Conservation (phyloP, 768 basidiomycete species). For the Suillus weaverae region DNA sequence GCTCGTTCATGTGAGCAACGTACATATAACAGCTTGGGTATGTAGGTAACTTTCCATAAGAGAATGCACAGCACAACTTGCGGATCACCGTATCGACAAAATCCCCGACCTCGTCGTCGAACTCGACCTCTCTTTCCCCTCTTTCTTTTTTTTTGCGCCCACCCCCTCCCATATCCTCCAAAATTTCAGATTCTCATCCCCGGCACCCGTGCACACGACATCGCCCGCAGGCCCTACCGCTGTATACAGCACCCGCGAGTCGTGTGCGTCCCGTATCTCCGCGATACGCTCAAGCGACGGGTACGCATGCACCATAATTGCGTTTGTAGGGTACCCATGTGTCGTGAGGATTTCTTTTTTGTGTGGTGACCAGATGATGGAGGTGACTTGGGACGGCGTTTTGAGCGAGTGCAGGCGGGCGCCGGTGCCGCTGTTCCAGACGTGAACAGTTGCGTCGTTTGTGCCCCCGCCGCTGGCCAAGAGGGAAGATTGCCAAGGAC, state of each 20-base stretch:
- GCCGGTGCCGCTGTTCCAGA: conserved; percentile 92
- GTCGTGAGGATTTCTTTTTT: conserved; percentile 89
- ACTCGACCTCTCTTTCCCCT: conserved; percentile 33
- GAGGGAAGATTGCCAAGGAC: conserved; percentile 91
- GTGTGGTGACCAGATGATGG: conserved; percentile 83
- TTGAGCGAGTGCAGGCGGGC: conserved; percentile 85
- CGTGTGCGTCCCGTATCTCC: conserved; percentile 91
- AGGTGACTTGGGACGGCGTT: conserved; percentile 91
- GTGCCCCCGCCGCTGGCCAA: conserved; percentile 95
- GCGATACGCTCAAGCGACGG: conserved; percentile 64
- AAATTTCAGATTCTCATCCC: conserved; percentile 96
- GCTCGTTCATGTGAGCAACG: background rate
- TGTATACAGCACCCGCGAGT: conserved; percentile 85
- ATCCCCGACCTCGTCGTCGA: conserved; percentile 32
- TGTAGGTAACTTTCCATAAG: background rate
- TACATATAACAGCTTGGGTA: background rate
- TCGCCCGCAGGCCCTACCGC: conserved; percentile 87
- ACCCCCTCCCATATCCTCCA: conserved; percentile 83
- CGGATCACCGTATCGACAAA: conserved; percentile 35
- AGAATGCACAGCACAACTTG: background rate
- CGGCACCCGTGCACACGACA: conserved; percentile 87
- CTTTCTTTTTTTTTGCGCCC: conserved; percentile 36
- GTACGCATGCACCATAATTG: conserved; percentile 80
- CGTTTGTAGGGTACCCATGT: conserved; percentile 91
- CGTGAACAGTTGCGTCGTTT: conserved; percentile 85